Percentiles rank a stretch among this genome's conserved stretches.
These are phyloP conservation scores for Tylopilus cervinicoccineus DNA, from an alignment of 768 basidiomycete species.

Conservation along the genomic window DNA sequence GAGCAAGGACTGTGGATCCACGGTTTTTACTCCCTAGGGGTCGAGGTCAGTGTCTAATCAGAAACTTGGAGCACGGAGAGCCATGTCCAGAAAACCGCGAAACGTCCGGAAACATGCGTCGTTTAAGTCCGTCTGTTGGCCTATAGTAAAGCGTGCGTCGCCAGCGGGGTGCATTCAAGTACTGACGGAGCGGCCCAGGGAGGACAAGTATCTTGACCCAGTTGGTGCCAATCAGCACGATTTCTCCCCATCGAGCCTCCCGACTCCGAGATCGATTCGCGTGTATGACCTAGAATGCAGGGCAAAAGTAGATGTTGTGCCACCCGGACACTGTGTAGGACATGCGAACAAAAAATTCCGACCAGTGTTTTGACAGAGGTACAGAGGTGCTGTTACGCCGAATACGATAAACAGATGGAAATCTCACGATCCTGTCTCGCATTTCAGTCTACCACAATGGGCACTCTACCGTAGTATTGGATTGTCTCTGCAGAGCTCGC, in stretches of 20 bases:
- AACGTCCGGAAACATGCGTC: slow-evolving; percentile 4
- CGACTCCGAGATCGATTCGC: background rate
- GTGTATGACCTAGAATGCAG: slow-evolving; percentile 1
- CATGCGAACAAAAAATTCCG: slow-evolving; percentile 5
- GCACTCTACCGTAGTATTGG: background rate
- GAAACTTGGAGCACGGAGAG: slow-evolving; percentile 4
- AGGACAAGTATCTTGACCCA: background rate
- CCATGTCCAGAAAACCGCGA: slow-evolving; percentile 3
- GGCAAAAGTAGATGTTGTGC: slow-evolving; percentile 6
- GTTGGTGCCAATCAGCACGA: background rate
- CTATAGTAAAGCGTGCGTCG: background rate
- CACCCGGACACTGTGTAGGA: slow-evolving; percentile 1
- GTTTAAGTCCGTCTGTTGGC: background rate
- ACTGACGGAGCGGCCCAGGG: slow-evolving; percentile 1
- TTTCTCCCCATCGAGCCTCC: background rate
- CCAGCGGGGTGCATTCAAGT: background rate
- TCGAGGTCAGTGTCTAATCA: background rate
- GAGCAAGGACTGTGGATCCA: background rate
- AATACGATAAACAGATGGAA: slow-evolving; percentile 10
- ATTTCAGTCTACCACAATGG: background rate
- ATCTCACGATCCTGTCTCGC: slow-evolving; percentile 14
- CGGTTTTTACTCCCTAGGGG: too few relatives aligned
- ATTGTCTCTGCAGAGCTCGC: background rate
- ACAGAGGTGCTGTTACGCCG: slow-evolving; percentile 14
- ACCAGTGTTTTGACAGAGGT: slow-evolving; percentile 20